phyloP scores from a whole-genome alignment of 192 early-diverging fungal genomes.

The Coemansia aciculifera region DNA sequence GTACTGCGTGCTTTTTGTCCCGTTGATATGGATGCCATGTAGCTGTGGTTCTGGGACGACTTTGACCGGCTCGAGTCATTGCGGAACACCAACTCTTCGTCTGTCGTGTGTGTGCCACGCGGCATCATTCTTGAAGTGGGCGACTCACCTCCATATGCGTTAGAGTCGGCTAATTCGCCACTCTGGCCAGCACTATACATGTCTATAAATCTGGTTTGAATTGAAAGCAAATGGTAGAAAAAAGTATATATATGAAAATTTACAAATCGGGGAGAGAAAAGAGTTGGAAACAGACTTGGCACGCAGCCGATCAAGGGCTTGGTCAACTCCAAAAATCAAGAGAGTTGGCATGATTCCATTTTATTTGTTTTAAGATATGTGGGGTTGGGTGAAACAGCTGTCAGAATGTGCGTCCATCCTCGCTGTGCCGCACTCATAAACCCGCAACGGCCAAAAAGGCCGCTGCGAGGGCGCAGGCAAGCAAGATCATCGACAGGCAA shows the following conservation, averaged over 20 bases:
- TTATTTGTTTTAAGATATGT: neutral
- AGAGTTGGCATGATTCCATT: neutral
- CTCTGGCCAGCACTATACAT: constrained; percentile 34
- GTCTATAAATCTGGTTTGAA: neutral
- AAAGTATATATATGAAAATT: neutral
- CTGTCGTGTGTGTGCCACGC: constrained; percentile 36
- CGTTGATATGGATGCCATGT: constrained; percentile 52
- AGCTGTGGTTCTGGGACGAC: constrained; percentile 47
- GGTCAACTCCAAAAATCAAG: neutral
- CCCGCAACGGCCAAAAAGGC: constrained; percentile 13
- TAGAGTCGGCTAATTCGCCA: constrained; percentile 38
- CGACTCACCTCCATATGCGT: constrained; percentile 17
- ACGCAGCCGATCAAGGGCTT: neutral
- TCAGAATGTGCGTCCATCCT: constrained; percentile 56
- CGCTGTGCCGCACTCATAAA: constrained; percentile 41
- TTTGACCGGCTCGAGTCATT: constrained; percentile 48
- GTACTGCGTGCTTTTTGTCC: constrained; percentile 44
- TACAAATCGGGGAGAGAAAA: neutral
- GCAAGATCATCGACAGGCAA: constrained; percentile 46
- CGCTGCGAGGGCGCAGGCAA: constrained; percentile 36
- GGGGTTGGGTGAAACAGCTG: constrained; percentile 16
- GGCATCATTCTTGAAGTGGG: constrained; percentile 47
- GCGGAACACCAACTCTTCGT: constrained; percentile 53
- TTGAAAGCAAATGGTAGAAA: neutral
- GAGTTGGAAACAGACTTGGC: neutral